Evolutionary conservation across 179 eudicot species (phyloP).

Genomic region (Silene vulgaris): DNA sequence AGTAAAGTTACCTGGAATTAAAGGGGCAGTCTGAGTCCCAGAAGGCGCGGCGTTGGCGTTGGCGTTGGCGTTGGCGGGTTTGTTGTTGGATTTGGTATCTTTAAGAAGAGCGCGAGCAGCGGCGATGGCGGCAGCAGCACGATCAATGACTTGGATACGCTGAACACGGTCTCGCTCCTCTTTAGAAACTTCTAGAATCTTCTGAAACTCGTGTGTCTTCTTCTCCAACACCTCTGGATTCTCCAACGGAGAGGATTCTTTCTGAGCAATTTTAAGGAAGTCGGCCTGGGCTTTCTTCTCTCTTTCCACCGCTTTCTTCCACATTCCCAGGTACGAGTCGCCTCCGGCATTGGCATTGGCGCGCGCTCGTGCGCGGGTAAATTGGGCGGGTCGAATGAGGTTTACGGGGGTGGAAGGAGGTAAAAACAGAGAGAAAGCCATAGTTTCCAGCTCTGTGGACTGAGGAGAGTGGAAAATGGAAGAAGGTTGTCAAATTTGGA

Average conservation of each 20-base stretch:
- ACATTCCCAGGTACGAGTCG: conserved; percentile 64
- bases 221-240: conserved; percentile 44
- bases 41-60: not conserved
- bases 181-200: conserved; percentile 55
- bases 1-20: too few relatives aligned
- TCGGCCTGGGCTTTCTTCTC: conserved; percentile 38
- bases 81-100: conserved; percentile 16
- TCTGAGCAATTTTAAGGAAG: conserved; percentile 28
- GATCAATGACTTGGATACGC: conserved; percentile 81
- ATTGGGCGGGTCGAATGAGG: too few relatives aligned
- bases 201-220: conserved; percentile 60
- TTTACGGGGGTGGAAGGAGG: too few relatives aligned
- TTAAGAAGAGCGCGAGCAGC: conserved; percentile 62
- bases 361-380: not conserved
- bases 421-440: too few relatives aligned
- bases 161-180: conserved; percentile 76
- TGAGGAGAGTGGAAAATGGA: too few relatives aligned
- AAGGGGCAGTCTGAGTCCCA: not conserved
- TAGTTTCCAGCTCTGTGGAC: too few relatives aligned
- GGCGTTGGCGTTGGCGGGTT: not conserved
- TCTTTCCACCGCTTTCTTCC: conserved; percentile 62
- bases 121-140: conserved; percentile 86
- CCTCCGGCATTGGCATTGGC: conserved; percentile 21
- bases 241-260: conserved; percentile 9
- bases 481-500: too few relatives aligned